Conservation (phyloP, 805 yeast genomes). For the Starmerella powellii region DNA sequence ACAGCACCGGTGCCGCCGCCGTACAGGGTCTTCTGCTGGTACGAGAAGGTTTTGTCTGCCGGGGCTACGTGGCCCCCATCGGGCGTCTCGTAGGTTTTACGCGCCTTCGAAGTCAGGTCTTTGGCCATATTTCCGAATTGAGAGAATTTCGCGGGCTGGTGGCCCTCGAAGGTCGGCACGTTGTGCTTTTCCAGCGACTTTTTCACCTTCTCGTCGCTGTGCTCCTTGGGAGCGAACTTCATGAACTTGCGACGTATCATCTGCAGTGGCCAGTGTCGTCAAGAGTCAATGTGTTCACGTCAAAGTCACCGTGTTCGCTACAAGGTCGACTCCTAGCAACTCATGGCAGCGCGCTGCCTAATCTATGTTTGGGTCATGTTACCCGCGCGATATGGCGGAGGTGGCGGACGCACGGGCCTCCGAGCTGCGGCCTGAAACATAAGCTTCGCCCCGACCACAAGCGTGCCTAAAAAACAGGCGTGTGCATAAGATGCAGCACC, state of each 20-base stretch:
- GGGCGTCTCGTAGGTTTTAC: conserved; percentile 16
- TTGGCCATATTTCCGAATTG: conserved; percentile 41
- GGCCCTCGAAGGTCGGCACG: conserved; percentile 32
- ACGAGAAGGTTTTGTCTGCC: conserved; percentile 18
- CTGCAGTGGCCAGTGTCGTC: background rate
- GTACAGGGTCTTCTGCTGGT: conserved; percentile 21
- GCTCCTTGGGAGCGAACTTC: conserved; percentile 37
- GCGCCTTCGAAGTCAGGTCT: conserved; percentile 27
- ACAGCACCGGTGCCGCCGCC: conserved; percentile 15
- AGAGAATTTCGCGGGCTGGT: conserved; percentile 39
- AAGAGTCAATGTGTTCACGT: background rate
- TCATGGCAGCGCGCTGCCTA: too few species aligned
- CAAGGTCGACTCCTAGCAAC: too few species aligned
- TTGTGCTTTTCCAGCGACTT: conserved; percentile 34
- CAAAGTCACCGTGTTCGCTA: background rate
- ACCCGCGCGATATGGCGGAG: too few species aligned
- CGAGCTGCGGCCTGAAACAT: too few species aligned
- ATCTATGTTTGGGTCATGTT: too few species aligned
- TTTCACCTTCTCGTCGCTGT: conserved; percentile 37
- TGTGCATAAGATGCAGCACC: too few species aligned
- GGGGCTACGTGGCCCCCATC: conserved; percentile 17
- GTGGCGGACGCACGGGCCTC: too few species aligned
- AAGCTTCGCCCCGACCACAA: too few species aligned
- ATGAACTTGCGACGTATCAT: conserved; percentile 31
- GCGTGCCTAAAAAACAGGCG: too few species aligned